Conservation (phyloP, 2,329 filamentous ascomycete genomes). For the Colletotrichum truncatum region DNA sequence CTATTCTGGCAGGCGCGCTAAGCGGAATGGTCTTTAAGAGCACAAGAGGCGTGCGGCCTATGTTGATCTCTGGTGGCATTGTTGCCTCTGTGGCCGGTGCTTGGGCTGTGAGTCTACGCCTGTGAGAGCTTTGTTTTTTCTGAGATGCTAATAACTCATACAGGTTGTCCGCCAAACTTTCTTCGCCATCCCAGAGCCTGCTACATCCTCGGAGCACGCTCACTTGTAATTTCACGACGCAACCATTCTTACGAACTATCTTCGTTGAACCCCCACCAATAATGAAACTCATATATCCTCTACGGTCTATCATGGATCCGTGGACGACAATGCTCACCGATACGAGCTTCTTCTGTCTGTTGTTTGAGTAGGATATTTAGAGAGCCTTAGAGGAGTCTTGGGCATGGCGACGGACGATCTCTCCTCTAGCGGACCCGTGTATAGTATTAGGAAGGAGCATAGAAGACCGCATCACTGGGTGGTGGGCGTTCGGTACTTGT, state of each 20-base stretch:
- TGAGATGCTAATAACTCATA: not conserved
- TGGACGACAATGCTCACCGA: slow-evolving; percentile 31
- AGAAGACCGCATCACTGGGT: slow-evolving; percentile 44
- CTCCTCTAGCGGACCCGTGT: slow-evolving; percentile 62
- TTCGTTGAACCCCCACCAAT: slow-evolving; percentile 17
- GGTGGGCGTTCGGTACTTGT: slow-evolving; percentile 27
- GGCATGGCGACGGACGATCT: slow-evolving; percentile 59
- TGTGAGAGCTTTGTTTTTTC: not conserved
- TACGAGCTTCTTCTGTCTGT: slow-evolving; percentile 27
- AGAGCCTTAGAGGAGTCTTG: slow-evolving; percentile 31
- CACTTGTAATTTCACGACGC: slow-evolving; percentile 31
- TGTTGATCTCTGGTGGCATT: slow-evolving; percentile 93
- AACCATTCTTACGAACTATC: slow-evolving; percentile 16
- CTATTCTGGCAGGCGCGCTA: slow-evolving; percentile 82
- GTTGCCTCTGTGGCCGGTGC: slow-evolving; percentile 85
- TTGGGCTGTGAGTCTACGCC: slow-evolving; percentile 81
- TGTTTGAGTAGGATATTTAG: slow-evolving; percentile 34
- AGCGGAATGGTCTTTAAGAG: slow-evolving; percentile 98
- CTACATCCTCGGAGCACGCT: slow-evolving; percentile 25
- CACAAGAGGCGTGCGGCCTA: slow-evolving; percentile 87
- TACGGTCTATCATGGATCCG: slow-evolving; percentile 12
- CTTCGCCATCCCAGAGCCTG: slow-evolving; percentile 48
- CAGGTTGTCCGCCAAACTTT: slow-evolving; percentile 52
- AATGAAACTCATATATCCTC: slow-evolving; percentile 22
- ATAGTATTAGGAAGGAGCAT: slow-evolving; percentile 60